These are phyloP conservation scores for Sequoiadendron giganteum DNA, from an alignment of 75 land plant genomes.

Conservation along the genomic window DNA sequence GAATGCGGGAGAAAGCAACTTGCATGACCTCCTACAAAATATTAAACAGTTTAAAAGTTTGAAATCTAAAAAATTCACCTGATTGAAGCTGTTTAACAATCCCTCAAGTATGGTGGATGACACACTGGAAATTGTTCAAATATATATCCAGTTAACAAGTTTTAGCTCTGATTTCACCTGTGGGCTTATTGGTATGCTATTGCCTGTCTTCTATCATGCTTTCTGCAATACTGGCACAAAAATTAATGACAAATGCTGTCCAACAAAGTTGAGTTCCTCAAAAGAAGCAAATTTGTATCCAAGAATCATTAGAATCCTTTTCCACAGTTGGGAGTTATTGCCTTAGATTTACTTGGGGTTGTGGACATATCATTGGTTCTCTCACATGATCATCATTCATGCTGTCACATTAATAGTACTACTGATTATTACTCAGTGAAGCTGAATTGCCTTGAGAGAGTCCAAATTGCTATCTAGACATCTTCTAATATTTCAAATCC, in stretches of 20 bases:
- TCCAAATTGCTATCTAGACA: not conserved
- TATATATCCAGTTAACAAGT: too few relatives aligned
- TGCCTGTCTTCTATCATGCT: not conserved
- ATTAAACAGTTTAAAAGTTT: not conserved
- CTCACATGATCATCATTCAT: too few relatives aligned
- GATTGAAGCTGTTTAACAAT: too few relatives aligned
- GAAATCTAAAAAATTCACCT: too few relatives aligned
- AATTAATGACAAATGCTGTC: too few relatives aligned
- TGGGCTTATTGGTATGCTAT: not conserved
- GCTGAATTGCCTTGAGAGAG: not conserved
- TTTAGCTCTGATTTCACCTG: not conserved
- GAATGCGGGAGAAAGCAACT: not conserved
- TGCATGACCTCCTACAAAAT: not conserved
- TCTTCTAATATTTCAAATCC: not conserved
- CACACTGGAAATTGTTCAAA: not conserved
- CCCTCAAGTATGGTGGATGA: not conserved
- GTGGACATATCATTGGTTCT: too few relatives aligned
- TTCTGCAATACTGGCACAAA: not conserved
- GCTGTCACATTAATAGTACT: too few relatives aligned
- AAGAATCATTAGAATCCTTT: too few relatives aligned
- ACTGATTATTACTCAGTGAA: too few relatives aligned
- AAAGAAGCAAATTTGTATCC: not conserved
- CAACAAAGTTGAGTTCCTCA: not conserved
- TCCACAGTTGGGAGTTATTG: too few relatives aligned
- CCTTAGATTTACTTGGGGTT: not conserved